Evolutionary conservation across 768 basidiomycete species (phyloP).

Genomic region (Russula sp.): DNA sequence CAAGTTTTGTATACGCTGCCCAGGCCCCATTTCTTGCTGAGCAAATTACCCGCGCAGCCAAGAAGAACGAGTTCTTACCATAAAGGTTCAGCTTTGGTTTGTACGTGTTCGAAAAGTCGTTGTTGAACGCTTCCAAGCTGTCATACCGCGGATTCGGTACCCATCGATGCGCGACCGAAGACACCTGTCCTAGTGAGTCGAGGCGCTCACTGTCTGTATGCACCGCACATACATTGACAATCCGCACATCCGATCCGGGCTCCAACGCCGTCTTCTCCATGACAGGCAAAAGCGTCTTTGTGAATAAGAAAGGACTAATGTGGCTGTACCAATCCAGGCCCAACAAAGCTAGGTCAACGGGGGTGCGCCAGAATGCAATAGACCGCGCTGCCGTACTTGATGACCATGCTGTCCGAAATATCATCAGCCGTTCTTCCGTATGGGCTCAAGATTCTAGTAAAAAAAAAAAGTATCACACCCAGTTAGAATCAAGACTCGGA

Average conservation of each 20-base stretch:
- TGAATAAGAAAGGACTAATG: conserved; percentile 51
- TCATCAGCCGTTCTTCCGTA: conserved; percentile 15
- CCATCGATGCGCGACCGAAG: conserved; percentile 14
- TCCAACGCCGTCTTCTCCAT: conserved; percentile 42
- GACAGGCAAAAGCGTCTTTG: conserved; percentile 45
- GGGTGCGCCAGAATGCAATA: background rate
- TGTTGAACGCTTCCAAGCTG: conserved; percentile 26
- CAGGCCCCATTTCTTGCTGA: background rate
- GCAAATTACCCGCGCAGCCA: background rate
- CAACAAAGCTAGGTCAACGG: background rate
- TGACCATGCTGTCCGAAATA: conserved; percentile 28
- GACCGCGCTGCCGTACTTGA: conserved; percentile 33
- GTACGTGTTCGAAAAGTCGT: conserved; percentile 20
- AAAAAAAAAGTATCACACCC: background rate
- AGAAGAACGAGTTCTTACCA: conserved; percentile 6
- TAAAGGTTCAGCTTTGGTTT: conserved; percentile 21
- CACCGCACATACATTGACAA: conserved; percentile 42
- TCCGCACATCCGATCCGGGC: conserved; percentile 48
- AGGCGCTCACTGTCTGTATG: background rate
- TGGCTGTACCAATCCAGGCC: conserved; percentile 33
- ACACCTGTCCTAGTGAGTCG: conserved; percentile 14
- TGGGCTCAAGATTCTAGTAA: conserved; percentile 12
- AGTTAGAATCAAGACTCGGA: background rate
- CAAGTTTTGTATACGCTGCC: conserved; percentile 45
- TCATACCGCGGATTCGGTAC: conserved; percentile 11